Conservation (phyloP, 352 stramenopile species). For the Phytophthora idaei region DNA sequence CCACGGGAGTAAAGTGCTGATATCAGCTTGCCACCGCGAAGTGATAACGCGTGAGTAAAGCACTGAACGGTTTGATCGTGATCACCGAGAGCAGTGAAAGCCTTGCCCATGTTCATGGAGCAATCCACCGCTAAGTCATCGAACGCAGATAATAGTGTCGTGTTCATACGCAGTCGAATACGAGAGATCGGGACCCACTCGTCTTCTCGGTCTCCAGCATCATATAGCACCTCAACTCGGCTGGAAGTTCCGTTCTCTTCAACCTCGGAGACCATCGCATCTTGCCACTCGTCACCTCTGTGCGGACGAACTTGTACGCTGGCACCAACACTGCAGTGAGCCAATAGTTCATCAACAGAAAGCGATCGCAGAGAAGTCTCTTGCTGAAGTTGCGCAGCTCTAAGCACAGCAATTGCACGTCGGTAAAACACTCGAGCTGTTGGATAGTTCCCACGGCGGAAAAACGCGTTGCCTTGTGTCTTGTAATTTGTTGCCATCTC, state of each 20-base stretch:
- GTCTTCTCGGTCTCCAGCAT: constrained; percentile 56
- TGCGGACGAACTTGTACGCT: constrained; percentile 53
- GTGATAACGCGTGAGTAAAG: constrained; percentile 56
- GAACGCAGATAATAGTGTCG: constrained; percentile 51
- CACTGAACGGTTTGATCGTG: constrained; percentile 63
- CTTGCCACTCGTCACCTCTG: constrained; percentile 33
- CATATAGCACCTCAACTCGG: constrained; percentile 73
- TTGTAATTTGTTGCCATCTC: constrained; percentile 47
- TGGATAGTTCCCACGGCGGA: constrained; percentile 61
- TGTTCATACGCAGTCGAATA: constrained; percentile 65
- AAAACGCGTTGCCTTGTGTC: constrained; percentile 61
- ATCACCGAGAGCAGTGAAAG: constrained; percentile 58
- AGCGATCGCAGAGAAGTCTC: constrained; percentile 47
- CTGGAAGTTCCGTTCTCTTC: constrained; percentile 38
- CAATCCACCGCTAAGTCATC: constrained; percentile 65
- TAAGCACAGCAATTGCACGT: constrained; percentile 57
- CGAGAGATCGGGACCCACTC: constrained; percentile 50
- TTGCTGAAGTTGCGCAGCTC: constrained; percentile 46
- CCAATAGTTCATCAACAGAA: constrained; percentile 35
- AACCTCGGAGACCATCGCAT: constrained; percentile 73
- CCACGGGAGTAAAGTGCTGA: constrained; percentile 75
- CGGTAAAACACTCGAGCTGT: constrained; percentile 69
- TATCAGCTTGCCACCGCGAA: constrained; percentile 50
- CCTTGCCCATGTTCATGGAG: constrained; percentile 86
- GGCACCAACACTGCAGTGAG: constrained; percentile 53